A percentile compares a stretch with the other conserved stretches of the same genome.
phyloP scores from a whole-genome alignment of 2,329 filamentous ascomycete species.

The Diaporthe vaccinii region DNA sequence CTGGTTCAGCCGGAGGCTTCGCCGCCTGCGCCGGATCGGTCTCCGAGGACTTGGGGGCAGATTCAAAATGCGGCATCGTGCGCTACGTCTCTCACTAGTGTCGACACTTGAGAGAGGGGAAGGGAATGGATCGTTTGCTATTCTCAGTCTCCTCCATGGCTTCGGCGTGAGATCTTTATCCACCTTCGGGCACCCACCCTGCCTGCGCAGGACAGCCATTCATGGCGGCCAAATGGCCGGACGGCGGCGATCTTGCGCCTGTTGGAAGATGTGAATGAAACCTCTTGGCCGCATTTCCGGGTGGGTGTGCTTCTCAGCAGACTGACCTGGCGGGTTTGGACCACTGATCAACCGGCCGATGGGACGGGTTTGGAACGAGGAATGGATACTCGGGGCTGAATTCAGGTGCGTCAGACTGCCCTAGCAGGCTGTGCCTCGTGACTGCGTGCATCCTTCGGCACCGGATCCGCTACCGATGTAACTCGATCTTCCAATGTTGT shows the following conservation, averaged over 20 bases:
- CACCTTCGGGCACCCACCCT: constrained; percentile 4
- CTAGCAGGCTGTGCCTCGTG: constrained; percentile 22
- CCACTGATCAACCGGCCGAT: constrained; percentile 15
- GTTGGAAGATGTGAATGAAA: constrained; percentile 14
- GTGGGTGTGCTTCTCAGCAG: constrained; percentile 7
- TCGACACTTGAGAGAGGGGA: not conserved
- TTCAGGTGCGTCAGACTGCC: constrained; percentile 20
- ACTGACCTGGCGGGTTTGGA: not conserved
- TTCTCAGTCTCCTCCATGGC: constrained; percentile 13
- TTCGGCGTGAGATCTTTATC: constrained; percentile 24
- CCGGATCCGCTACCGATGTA: constrained; percentile 25
- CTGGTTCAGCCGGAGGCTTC: not conserved
- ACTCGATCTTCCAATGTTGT: constrained; percentile 8
- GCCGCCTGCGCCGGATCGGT: not conserved
- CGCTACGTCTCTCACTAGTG: constrained; percentile 2
- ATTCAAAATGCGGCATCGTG: constrained; percentile 21
- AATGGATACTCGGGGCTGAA: constrained; percentile 2
- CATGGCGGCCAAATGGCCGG: constrained; percentile 7
- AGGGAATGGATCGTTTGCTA: not conserved
- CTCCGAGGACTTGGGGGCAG: not conserved
- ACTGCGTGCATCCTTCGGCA: constrained; percentile 27
- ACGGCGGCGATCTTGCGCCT: not conserved
- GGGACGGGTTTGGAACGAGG: constrained; percentile 4
- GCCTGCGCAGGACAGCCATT: not conserved
- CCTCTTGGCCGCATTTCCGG: constrained; percentile 26